Evolutionary conservation across 139 green algal genomes (phyloP).

Genomic region (Volvox africanus): DNA sequence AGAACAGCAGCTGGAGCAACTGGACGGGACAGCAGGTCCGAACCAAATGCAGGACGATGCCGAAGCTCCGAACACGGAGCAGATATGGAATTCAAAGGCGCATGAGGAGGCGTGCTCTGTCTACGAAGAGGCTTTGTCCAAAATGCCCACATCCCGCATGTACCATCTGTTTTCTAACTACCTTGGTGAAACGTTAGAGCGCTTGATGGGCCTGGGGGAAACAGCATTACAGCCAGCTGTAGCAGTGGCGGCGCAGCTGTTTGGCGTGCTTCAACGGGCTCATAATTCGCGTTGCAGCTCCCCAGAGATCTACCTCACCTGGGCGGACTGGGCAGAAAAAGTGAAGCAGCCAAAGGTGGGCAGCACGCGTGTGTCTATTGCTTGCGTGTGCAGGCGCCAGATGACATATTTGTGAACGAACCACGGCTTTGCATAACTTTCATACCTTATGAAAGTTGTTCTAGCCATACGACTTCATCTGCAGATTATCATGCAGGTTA

Average conservation of each 20-base stretch:
- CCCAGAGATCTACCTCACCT: conserved; percentile 53
- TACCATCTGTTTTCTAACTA: conserved; percentile 57
- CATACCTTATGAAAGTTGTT: too few relatives aligned
- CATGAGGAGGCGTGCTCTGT: conserved; percentile 11
- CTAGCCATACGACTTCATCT: too few relatives aligned
- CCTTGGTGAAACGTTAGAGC: conserved; percentile 53
- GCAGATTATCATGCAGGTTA: too few relatives aligned
- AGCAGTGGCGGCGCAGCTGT: conserved; percentile 47
- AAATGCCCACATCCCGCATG: conserved; percentile 46
- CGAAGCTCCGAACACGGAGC: neutral
- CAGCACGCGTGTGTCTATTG: too few relatives aligned
- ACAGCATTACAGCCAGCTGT: conserved; percentile 2
- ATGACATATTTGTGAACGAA: too few relatives aligned
- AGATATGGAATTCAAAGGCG: neutral
- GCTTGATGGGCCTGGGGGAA: neutral
- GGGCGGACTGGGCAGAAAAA: conserved; percentile 53
- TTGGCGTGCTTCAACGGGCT: conserved; percentile 35
- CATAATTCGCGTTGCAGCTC: conserved; percentile 16
- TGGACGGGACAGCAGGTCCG: neutral
- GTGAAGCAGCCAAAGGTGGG: conserved; percentile 49
- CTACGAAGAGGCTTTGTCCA: conserved; percentile 58
- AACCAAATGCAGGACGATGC: neutral
- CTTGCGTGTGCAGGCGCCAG: too few relatives aligned
- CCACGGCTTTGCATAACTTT: too few relatives aligned
- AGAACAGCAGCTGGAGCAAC: neutral